Evolutionary conservation across 139 green algal species (phyloP).

Genomic region (Desmodesmus armatus): DNA sequence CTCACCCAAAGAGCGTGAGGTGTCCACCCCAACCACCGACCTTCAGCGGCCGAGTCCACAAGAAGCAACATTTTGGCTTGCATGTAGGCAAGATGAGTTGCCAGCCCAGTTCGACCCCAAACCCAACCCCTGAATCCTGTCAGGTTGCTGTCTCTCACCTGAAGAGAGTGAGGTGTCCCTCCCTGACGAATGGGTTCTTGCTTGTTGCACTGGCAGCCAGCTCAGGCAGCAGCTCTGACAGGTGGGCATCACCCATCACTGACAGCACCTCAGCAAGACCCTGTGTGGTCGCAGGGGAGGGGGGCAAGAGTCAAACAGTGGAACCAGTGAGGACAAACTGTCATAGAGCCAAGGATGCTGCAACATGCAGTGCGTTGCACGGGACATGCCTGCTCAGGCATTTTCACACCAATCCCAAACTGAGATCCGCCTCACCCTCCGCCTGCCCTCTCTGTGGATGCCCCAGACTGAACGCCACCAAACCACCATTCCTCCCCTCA

Average conservation of each 20-base stretch:
- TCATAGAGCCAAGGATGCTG: not conserved
- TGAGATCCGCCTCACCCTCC: too few relatives aligned
- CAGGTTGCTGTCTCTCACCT: conserved; percentile 54
- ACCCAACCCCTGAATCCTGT: too few relatives aligned
- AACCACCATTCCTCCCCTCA: too few relatives aligned
- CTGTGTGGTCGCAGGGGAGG: too few relatives aligned
- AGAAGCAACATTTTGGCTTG: too few relatives aligned
- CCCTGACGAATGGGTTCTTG: conserved; percentile 73
- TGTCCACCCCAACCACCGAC: too few relatives aligned
- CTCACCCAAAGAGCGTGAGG: too few relatives aligned
- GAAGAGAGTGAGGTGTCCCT: conserved; percentile 95
- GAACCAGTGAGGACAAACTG: not conserved
- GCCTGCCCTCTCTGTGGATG: too few relatives aligned
- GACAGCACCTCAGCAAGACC: conserved; percentile 92
- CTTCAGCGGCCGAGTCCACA: too few relatives aligned
- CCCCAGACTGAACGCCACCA: too few relatives aligned
- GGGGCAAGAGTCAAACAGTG: not conserved
- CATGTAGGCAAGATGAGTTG: too few relatives aligned
- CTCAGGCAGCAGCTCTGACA: conserved; percentile 89
- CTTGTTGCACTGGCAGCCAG: conserved; percentile 76
- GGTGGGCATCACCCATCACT: conserved; percentile 78
- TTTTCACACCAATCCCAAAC: not conserved
- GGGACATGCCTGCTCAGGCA: not conserved
- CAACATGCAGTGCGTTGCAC: not conserved
- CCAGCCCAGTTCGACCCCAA: too few relatives aligned